Evolutionary conservation across 2,329 filamentous ascomycete species (phyloP).

Genomic region (Aureobasidium pullulans): DNA sequence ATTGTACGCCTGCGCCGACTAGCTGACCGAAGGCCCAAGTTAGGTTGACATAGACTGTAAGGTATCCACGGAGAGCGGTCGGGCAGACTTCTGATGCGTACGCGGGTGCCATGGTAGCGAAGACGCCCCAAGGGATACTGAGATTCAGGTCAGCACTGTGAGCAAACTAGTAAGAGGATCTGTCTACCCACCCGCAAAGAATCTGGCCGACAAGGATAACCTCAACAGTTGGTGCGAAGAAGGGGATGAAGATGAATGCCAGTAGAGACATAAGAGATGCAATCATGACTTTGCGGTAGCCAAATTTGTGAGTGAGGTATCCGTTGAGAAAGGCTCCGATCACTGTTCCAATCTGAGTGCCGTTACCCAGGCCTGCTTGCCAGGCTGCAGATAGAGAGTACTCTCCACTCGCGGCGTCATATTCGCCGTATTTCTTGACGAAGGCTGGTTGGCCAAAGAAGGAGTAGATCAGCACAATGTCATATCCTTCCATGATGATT

Average conservation of each 20-base stretch:
- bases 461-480: conserved; percentile 57
- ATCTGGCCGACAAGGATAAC: conserved; percentile 55
- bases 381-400: conserved; percentile 33
- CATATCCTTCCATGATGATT: conserved; percentile 56
- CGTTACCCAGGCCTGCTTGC: conserved; percentile 29
- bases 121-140: conserved; percentile 50
- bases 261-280: background rate
- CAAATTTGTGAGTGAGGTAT: conserved; percentile 5
- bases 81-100: conserved; percentile 62
- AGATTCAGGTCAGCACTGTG: background rate
- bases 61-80: conserved; percentile 48
- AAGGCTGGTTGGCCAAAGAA: conserved; percentile 55
- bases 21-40: conserved; percentile 58
- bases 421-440: conserved; percentile 48
- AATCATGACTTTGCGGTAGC: conserved; percentile 7
- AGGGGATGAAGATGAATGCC: conserved; percentile 48
- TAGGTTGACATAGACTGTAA: conserved; percentile 55
- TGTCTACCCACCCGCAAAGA: conserved; percentile 41
- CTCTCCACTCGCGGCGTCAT: conserved; percentile 33
- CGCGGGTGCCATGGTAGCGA: conserved; percentile 50
- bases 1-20: conserved; percentile 38
- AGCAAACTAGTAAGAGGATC: background rate
- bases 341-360: background rate
- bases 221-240: background rate
- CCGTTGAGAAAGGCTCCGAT: conserved; percentile 9